phyloP scores from a whole-genome alignment of 2,329 filamentous ascomycete genomes.

The Penicillium sp. region DNA sequence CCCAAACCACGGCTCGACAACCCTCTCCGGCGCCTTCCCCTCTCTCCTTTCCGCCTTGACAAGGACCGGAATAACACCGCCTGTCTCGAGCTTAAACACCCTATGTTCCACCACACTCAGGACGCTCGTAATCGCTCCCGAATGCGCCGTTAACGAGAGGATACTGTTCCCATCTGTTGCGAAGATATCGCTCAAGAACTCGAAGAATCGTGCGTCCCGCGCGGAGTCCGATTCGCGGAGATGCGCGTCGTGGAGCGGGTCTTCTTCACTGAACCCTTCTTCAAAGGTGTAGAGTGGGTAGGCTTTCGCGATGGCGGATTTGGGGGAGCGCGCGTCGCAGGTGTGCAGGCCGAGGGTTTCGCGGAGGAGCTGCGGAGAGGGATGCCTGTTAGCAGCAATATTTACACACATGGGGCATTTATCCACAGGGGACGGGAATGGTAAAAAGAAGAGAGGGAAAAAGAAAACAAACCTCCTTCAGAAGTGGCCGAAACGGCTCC shows the following conservation, averaged over 20 bases:
- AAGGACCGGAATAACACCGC: slow-evolving; percentile 57
- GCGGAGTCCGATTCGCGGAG: slow-evolving; percentile 55
- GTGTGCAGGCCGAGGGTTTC: slow-evolving; percentile 67
- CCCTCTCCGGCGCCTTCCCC: slow-evolving; percentile 24
- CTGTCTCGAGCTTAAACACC: slow-evolving; percentile 53
- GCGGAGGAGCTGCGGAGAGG: slow-evolving; percentile 50
- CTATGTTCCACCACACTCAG: slow-evolving; percentile 54
- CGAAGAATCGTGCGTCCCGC: slow-evolving; percentile 52
- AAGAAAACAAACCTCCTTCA: slow-evolving; percentile 56
- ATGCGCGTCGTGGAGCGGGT: slow-evolving; percentile 57
- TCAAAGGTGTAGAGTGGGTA: slow-evolving; percentile 61
- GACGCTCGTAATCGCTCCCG: slow-evolving; percentile 62
- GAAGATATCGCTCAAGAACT: slow-evolving; percentile 61
- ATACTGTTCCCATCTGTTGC: slow-evolving; percentile 51
- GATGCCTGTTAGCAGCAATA: background rate
- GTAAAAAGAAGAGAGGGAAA: background rate
- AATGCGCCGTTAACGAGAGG: slow-evolving; percentile 63
- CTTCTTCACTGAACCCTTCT: slow-evolving; percentile 57
- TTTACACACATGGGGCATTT: background rate
- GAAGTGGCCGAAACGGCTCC: slow-evolving; percentile 56
- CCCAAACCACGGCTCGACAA: slow-evolving; percentile 32
- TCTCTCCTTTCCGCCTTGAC: slow-evolving; percentile 47
- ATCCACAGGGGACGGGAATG: background rate
- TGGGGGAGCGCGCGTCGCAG: slow-evolving; percentile 61
- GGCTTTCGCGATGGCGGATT: slow-evolving; percentile 51